Percentiles rank a stretch among this genome's conserved stretches.
Evolutionary conservation across 495 filamentous ascomycete species (phyloP).

Genomic region (Aspergillus bertholletiae): DNA sequence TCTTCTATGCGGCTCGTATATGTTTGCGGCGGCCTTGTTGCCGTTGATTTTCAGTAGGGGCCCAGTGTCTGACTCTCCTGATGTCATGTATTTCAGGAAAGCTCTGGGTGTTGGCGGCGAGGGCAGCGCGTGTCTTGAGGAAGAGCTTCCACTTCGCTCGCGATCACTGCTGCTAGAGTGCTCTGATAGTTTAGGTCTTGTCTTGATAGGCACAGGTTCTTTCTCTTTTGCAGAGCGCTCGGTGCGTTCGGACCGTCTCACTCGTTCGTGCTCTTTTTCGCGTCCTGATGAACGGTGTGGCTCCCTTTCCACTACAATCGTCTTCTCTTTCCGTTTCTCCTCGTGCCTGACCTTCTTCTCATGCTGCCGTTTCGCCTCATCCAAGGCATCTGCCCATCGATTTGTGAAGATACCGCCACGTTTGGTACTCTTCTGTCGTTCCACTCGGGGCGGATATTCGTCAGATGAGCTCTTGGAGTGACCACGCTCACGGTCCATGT

Average conservation of each 20-base stretch:
- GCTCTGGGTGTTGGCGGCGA: conserved; percentile 25
- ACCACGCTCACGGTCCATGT: conserved; percentile 28
- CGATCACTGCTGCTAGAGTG: conserved; percentile 22
- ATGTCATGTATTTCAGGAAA: conserved; percentile 40
- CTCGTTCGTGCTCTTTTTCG: conserved; percentile 7
- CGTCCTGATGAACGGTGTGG: conserved; percentile 5
- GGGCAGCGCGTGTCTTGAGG: conserved; percentile 24
- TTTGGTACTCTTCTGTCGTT: conserved; percentile 34
- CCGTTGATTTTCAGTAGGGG: conserved; percentile 35
- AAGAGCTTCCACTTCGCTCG: conserved; percentile 19
- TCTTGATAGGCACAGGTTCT: conserved; percentile 17
- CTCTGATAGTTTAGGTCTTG: conserved; percentile 27
- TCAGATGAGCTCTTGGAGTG: conserved; percentile 38
- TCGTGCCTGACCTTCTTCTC: conserved; percentile 29
- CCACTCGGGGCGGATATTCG: conserved; percentile 22
- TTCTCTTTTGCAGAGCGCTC: conserved; percentile 16
- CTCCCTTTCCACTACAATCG: neutral
- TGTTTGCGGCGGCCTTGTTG: conserved; percentile 26
- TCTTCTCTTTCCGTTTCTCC: conserved; percentile 14
- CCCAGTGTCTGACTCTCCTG: conserved; percentile 32
- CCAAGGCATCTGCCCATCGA: conserved; percentile 39
- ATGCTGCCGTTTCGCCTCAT: conserved; percentile 36
- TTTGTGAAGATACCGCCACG: conserved; percentile 30
- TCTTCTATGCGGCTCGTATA: conserved; percentile 24
- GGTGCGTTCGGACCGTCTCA: conserved; percentile 8